phyloP scores from a whole-genome alignment of 768 basidiomycete species.

The Trametes cubensis region DNA sequence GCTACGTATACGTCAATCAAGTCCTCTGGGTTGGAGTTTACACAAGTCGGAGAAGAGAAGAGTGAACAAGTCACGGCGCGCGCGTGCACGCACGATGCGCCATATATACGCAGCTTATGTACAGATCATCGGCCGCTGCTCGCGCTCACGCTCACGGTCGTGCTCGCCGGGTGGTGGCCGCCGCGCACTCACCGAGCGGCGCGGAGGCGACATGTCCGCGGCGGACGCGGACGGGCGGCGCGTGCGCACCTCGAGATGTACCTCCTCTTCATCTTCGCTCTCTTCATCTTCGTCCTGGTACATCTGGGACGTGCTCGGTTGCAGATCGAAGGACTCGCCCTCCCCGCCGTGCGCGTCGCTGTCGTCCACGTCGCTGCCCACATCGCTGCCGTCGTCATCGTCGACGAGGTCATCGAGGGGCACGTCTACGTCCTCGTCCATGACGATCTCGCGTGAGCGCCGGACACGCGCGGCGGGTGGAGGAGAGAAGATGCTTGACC shows the following conservation, averaged over 20 bases:
- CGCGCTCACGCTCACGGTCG: slow-evolving; percentile 1
- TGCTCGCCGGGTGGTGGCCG: not conserved
- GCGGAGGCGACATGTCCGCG: slow-evolving; percentile 24
- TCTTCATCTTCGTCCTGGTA: slow-evolving; percentile 41
- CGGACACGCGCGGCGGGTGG: slow-evolving; percentile 1
- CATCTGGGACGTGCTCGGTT: slow-evolving; percentile 38
- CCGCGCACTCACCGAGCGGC: slow-evolving; percentile 18
- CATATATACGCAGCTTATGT: slow-evolving; percentile 12
- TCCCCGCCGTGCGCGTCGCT: slow-evolving; percentile 27
- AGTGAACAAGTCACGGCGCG: not conserved
- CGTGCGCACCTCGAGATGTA: slow-evolving; percentile 33
- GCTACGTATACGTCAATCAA: slow-evolving; percentile 15
- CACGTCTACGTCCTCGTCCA: slow-evolving; percentile 29
- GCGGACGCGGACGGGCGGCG: slow-evolving; percentile 30
- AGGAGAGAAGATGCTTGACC: slow-evolving; percentile 19
- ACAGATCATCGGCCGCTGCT: slow-evolving; percentile 28
- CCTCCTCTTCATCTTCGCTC: slow-evolving; percentile 39
- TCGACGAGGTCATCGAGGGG: not conserved
- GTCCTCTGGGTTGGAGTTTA: slow-evolving; percentile 5
- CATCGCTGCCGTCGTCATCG: not conserved
- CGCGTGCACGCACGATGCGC: slow-evolving; percentile 2
- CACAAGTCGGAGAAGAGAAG: not conserved
- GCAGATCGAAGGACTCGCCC: slow-evolving; percentile 28
- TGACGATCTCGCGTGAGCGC: slow-evolving; percentile 3
- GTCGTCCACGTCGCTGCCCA: slow-evolving; percentile 6